Evolutionary conservation across 768 basidiomycete species (phyloP), one percentile per base, ranked within the genome.

Genomic region (Chiua virens): DNA sequence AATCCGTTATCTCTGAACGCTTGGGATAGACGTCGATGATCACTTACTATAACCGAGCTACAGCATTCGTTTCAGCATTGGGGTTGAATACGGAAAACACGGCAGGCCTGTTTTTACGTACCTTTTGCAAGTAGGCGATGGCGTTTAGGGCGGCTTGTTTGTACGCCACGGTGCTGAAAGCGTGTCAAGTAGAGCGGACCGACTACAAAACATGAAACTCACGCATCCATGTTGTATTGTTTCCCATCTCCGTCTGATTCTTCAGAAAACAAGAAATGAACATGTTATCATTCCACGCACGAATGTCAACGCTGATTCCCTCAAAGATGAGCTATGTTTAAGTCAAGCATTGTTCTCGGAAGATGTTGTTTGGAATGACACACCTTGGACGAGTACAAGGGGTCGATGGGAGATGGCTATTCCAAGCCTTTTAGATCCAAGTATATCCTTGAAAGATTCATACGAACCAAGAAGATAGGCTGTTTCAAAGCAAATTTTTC

Each of bases 151-250:
- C 86, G 6, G 89, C 88, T 68, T 87, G 86, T 63, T 90, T 89
- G 65, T 86, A 90, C 3, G 89, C 87, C 17, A 87, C 85, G 20
- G 86, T 80, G 0, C 84, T 86, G 44, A 27, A 30, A 22, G 20
- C 20, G 10, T n/a, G 45, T 40, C 40, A 43, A 36, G 25, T 7
- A 47, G 21, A 20, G 20, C 3, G 0, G 20, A 28, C 41, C 8
- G 13, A 39, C 15, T 13, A n/a, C 2, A 15, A 38, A n/a, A n/a
- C n/a, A 10, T 27, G 1, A 8, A 4, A 57, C 80, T 60, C 65
- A 87, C 79, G 86, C 82, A 58, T 87, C 84, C 87, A 89, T 89
- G 61, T 82, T 76, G 67, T 87, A 86, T 65, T 89, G 87, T 53
- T 78, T 83, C 11, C 87, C 86, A 58, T 84, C 80, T 2, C 87